Percentiles rank a stretch among this genome's conserved stretches.
phyloP scores from a whole-genome alignment of 306 rosid species.

The Medicago ruthenica region DNA sequence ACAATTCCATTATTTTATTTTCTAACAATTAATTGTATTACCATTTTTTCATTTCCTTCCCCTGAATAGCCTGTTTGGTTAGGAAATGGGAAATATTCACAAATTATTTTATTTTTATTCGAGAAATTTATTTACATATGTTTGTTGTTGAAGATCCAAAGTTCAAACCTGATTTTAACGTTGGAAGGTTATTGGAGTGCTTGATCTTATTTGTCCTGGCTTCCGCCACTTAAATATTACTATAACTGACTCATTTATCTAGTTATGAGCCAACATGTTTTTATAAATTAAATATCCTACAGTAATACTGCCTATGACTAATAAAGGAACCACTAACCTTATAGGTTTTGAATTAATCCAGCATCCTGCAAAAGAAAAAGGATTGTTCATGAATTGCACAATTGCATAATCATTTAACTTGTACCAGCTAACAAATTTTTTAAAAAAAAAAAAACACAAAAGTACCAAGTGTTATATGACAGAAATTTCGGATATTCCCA shows the following conservation, averaged over 20 bases:
- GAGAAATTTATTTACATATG: background rate
- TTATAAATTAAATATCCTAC: background rate
- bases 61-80: background rate
- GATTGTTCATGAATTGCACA: conserved; percentile 24
- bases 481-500: conserved; percentile 52
- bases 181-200: background rate
- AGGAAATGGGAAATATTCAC: conserved; percentile 10
- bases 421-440: background rate
- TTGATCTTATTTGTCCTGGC: background rate
- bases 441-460: background rate
- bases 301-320: conserved; percentile 20
- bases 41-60: background rate
- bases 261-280: conserved; percentile 1
- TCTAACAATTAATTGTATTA: background rate
- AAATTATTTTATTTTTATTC: conserved; percentile 19
- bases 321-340: conserved; percentile 58
- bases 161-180: background rate
- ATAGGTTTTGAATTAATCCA: conserved; percentile 44
- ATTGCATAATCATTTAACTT: conserved; percentile 2
- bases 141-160: conserved; percentile 25
- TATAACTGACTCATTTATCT: conserved; percentile 17
- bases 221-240: conserved; percentile 4
- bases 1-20: conserved; percentile 6
- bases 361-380: conserved; percentile 56
- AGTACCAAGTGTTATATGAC: conserved; percentile 60